Base-by-base conservation (phyloP, 2,329 filamentous ascomycete genomes). In the Scortechinia acanthostroma region DNA sequence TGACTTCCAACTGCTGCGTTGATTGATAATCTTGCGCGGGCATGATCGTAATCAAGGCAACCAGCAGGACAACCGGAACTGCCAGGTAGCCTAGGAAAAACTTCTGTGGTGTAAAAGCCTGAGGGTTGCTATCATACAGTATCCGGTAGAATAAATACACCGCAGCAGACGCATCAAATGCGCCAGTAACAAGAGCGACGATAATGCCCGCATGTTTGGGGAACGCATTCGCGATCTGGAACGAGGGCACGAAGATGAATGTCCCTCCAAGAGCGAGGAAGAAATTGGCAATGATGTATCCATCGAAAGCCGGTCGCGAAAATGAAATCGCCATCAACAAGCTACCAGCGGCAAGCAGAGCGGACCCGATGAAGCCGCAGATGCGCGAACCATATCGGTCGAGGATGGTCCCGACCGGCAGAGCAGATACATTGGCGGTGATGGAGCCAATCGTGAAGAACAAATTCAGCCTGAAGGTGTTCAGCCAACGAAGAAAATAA, bases 391-490 rank as follows among this genome's bases (percentile, higher is more conserved):
- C 83, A 54, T 74, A 86, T 33, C 73, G 71, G 61, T 87, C 83
- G 21, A 88, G 68, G 13, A 83, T 73, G 2, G 79, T 80, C 21
- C 83, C 83, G 2, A 83, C 79, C 14, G 81, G 75, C 10, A 88
- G 66, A 6, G 82, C 81, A 42, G 74, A 76, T 15, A 85, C 74
- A 55, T 87, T 87, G 4, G 81, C 81, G 10, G 74, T 78, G 37
- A 85, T 80, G 4, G 81, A 82, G 3, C 81, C 82, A 42, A 81
- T 68, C 19, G 81, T 82, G 65, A 87, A 87, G 74, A 86, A 86
- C 42, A 88, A 64, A 57, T 87, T 87, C 47, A 87, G 67, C 13
- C n/a, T n/a, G n/a, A n/a, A n/a, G n/a, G n/a, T n/a, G n/a, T n/a
- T n/a, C n/a, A n/a, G n/a, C n/a, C n/a, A n/a, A n/a, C n/a, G n/a